Percentiles rank a stretch among this genome's conserved stretches.
These are phyloP conservation scores for Chondrus crispus DNA, from an alignment of 23 red algal species.

Conservation along the genomic window DNA sequence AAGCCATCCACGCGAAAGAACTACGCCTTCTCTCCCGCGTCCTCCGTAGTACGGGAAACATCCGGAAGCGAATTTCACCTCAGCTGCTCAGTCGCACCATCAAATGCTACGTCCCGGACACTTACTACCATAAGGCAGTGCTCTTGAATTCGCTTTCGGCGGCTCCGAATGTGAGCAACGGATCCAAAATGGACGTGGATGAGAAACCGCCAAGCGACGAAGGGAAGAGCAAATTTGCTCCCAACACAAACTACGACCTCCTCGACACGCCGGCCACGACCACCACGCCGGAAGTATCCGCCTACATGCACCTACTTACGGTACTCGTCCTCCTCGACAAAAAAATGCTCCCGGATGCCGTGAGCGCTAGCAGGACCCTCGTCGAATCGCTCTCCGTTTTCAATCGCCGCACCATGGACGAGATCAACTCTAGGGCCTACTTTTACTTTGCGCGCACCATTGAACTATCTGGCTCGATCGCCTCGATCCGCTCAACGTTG, in stretches of 20 bases:
- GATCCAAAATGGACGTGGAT: slow-evolving; percentile 35
- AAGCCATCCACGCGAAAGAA: slow-evolving; percentile 64
- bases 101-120: slow-evolving; percentile 42
- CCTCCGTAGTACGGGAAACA: slow-evolving; percentile 51
- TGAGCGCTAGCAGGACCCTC: slow-evolving; percentile 30
- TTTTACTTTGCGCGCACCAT: slow-evolving; percentile 82
- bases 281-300: slow-evolving; percentile 68
- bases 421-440: slow-evolving; percentile 79
- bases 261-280: slow-evolving; percentile 29
- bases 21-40: slow-evolving; percentile 62
- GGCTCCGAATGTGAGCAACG: not conserved
- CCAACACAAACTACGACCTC: slow-evolving; percentile 16
- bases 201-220: not conserved
- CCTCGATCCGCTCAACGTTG: slow-evolving; percentile 63
- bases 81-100: slow-evolving; percentile 29
- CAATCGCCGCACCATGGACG: slow-evolving; percentile 91
- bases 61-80: slow-evolving; percentile 33
- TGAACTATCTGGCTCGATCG: slow-evolving; percentile 55
- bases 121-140: not conserved
- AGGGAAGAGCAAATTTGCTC: not conserved
- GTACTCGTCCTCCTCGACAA: slow-evolving; percentile 71
- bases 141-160: slow-evolving; percentile 1
- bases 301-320: slow-evolving; percentile 81
- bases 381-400: slow-evolving; percentile 53
- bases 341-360: slow-evolving; percentile 53